Conservation (phyloP, 495 filamentous ascomycete genomes). For the Thermochaetoides thermophila region DNA sequence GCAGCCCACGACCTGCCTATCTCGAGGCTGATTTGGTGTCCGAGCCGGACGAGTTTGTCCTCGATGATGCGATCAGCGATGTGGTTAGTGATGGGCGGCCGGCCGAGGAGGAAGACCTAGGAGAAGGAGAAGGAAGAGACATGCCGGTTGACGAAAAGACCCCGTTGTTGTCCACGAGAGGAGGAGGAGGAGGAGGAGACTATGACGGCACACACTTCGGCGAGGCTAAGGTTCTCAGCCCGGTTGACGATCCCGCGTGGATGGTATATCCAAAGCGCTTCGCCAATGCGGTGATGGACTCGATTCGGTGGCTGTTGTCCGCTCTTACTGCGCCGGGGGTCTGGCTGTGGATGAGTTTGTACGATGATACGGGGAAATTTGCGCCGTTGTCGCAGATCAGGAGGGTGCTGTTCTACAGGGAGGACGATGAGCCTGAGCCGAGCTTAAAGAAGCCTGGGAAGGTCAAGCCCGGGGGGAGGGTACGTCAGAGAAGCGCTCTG, state of each 20-base stretch:
- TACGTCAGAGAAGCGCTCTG: conserved; percentile 18
- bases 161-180: conserved; percentile 36
- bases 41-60: conserved; percentile 16
- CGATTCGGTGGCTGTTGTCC: conserved; percentile 60
- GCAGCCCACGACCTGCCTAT: too few species aligned
- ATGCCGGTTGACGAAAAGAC: conserved; percentile 45
- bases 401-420: conserved; percentile 36
- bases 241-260: conserved; percentile 24
- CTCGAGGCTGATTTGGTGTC: conserved; percentile 17
- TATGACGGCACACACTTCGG: too few species aligned
- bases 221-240: background rate
- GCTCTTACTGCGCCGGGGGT: conserved; percentile 63
- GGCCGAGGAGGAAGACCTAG: background rate
- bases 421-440: conserved; percentile 17
- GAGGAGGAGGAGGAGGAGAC: too few species aligned
- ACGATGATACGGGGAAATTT: conserved; percentile 65
- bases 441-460: too few species aligned
- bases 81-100: conserved; percentile 8
- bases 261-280: conserved; percentile 43
- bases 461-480: too few species aligned
- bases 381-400: conserved; percentile 49
- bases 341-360: conserved; percentile 68
- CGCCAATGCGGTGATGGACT: conserved; percentile 41
- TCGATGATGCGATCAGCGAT: conserved; percentile 4
- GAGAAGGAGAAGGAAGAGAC: too few species aligned